Percentiles rank a stretch among this genome's conserved stretches.
Conservation (phyloP, 371 early-diverging fungal species). For the Fennellomyces sp. region DNA sequence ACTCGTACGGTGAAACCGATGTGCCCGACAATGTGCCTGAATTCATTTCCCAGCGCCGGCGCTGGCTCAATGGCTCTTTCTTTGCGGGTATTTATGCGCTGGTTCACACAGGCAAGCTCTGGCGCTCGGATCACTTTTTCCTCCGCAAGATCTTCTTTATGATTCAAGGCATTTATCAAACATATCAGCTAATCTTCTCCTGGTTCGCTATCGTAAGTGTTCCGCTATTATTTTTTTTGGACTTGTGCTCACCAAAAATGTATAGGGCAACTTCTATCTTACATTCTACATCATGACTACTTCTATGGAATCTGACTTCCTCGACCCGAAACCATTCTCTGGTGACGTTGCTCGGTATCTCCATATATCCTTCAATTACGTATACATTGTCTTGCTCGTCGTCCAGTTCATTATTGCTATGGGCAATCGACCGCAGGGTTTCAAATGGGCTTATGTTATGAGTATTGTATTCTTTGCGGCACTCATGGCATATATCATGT, state of each 20-base stretch:
- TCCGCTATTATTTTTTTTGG: too few species aligned
- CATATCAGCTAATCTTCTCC: conserved; percentile 71
- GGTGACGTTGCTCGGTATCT: conserved; percentile 36
- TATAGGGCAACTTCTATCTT: conserved; percentile 76
- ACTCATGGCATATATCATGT: conserved; percentile 65
- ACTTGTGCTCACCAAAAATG: neutral
- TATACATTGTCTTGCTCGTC: conserved; percentile 68
- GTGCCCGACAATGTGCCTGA: conserved; percentile 85
- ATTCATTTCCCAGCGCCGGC: conserved; percentile 86
- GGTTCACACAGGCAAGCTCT: conserved; percentile 77
- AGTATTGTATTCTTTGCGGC: conserved; percentile 51
- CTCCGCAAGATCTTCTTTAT: conserved; percentile 66
- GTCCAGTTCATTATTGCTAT: conserved; percentile 73
- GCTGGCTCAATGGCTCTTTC: conserved; percentile 94
- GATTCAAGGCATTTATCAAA: conserved; percentile 75
- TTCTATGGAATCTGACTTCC: conserved; percentile 29
- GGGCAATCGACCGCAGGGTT: conserved; percentile 87
- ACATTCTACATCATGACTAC: conserved; percentile 70
- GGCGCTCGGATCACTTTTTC: conserved; percentile 69
- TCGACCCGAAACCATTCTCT: conserved; percentile 53
- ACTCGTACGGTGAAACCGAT: conserved; percentile 86
- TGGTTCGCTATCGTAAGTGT: conserved; percentile 72
- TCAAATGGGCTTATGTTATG: conserved; percentile 68
- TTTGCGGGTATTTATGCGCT: conserved; percentile 92
- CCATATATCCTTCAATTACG: conserved; percentile 54